Percentiles rank a stretch among this genome's conserved stretches.
phyloP scores from a whole-genome alignment of 768 basidiomycete species.

The Roridomyces roridus region DNA sequence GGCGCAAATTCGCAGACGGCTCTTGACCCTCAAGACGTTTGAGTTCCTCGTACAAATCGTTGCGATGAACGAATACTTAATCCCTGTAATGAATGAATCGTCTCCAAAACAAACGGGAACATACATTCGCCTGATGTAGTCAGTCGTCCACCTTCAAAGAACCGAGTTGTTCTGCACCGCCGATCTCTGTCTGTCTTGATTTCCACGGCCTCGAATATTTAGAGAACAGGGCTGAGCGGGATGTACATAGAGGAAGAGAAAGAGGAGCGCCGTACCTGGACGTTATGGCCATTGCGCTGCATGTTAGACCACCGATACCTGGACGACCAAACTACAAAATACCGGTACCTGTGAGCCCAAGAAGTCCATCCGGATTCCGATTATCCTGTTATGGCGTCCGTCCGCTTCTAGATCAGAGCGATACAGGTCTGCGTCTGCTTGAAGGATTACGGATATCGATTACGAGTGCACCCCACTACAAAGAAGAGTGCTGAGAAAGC shows the following conservation, averaged over 20 bases:
- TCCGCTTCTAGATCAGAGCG: too few species aligned
- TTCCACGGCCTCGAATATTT: constrained; percentile 1
- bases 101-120: too few species aligned
- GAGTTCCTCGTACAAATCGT: not conserved
- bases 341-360: not conserved
- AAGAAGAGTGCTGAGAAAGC: too few species aligned
- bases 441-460: too few species aligned
- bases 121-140: not conserved
- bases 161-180: not conserved
- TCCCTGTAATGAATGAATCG: too few species aligned
- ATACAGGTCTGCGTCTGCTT: too few species aligned
- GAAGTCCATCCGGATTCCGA: too few species aligned
- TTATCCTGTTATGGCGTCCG: too few species aligned
- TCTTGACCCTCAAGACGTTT: not conserved
- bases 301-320: not conserved
- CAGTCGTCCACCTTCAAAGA: not conserved
- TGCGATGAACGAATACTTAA: not conserved
- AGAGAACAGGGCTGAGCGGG: not conserved
- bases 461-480: too few species aligned
- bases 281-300: not conserved
- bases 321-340: not conserved
- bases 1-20: not conserved
- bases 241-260: not conserved
- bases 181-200: not conserved
- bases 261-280: not conserved